phyloP scores from a whole-genome alignment of 1,284 basidiomycete genomes.

The Ceratobasidium sp. region DNA sequence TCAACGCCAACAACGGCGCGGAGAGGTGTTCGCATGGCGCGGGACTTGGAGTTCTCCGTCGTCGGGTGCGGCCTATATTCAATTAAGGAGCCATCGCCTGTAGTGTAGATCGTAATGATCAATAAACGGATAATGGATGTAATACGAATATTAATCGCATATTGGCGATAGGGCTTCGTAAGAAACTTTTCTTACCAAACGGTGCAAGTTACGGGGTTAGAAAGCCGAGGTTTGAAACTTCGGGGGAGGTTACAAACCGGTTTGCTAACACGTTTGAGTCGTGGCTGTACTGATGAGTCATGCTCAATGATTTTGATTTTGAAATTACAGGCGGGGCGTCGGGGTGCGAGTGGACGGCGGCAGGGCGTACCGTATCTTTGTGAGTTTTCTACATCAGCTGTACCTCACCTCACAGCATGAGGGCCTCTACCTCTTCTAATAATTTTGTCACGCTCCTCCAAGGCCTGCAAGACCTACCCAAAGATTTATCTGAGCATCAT shows the following conservation, averaged over 20 bases:
- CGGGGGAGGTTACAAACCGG: background rate
- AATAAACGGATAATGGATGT: no score
- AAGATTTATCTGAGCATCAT: conserved; percentile 10
- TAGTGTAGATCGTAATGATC: no score
- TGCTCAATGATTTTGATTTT: background rate
- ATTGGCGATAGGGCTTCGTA: background rate
- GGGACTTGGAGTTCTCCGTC: no score
- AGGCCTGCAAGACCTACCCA: background rate
- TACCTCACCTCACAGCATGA: background rate
- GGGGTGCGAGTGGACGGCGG: no score
- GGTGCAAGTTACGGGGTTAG: background rate
- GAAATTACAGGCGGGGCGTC: no score
- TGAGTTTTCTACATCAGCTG: background rate
- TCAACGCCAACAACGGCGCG: no score
- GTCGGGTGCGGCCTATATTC: no score
- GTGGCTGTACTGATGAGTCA: background rate
- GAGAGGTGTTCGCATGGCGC: no score
- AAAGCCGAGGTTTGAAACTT: background rate
- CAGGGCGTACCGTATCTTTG: background rate
- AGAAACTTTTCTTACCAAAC: conserved; percentile 5
- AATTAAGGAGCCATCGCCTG: no score
- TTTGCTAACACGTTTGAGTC: background rate
- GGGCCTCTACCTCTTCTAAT: no score
- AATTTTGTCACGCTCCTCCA: no score
- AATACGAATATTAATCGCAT: no score